These are phyloP conservation scores for Mucor irregularis DNA, from an alignment of 371 early-diverging fungal genomes.

Conservation along the genomic window DNA sequence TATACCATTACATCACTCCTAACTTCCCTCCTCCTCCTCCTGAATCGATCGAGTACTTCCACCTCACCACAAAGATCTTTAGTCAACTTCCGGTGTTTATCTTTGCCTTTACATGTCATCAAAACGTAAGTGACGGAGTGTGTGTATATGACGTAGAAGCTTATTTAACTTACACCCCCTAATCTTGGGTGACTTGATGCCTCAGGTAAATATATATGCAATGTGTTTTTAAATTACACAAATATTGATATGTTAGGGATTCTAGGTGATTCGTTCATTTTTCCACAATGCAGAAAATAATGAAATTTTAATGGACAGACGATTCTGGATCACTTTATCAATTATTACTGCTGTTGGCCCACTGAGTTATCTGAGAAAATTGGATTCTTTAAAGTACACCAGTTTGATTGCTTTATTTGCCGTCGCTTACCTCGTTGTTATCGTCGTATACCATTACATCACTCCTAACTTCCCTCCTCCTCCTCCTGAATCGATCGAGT, in stretches of 20 bases:
- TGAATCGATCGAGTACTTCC: constrained; percentile 48
- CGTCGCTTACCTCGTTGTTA: constrained; percentile 86
- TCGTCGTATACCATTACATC: constrained; percentile 83
- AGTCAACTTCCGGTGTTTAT: constrained; percentile 95
- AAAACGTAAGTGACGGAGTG: constrained; percentile 75
- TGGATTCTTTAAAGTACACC: constrained; percentile 96
- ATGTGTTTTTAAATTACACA: no score
- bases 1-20: constrained; percentile 72
- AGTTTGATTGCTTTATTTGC: constrained; percentile 89
- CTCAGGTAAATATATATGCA: constrained; percentile 59
- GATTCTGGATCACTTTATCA: constrained; percentile 86
- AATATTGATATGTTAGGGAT: no score
- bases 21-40: constrained; percentile 47
- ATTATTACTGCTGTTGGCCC: constrained; percentile 73
- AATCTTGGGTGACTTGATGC: constrained; percentile 96
- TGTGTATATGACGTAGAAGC: no score
- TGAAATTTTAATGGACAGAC: constrained; percentile 53
- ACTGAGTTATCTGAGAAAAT: constrained; percentile 76
- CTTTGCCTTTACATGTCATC: constrained; percentile 98
- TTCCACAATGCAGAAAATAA: constrained; percentile 20
- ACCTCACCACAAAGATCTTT: constrained; percentile 71
- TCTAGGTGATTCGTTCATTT: constrained; percentile 42
- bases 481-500: constrained; percentile 43
- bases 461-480: constrained; percentile 51
- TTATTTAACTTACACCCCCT: no score